Conservation (phyloP, 805 yeast genomes). For the Pichia thaimueangensis region DNA sequence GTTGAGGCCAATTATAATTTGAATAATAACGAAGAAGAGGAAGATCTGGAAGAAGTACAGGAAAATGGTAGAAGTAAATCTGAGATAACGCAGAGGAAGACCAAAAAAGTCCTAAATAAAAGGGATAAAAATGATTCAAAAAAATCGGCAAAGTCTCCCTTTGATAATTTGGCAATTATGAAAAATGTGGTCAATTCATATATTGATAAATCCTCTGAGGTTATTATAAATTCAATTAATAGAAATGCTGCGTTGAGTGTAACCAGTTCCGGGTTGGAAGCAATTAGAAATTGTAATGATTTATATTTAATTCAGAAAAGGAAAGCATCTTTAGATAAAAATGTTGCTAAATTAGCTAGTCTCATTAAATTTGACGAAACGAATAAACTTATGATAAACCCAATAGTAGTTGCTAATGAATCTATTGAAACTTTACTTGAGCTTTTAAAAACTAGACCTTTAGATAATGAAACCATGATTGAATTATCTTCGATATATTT, state of each 20-base stretch:
- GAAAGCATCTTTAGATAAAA: slow-evolving; percentile 4
- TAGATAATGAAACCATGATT: slow-evolving; percentile 73
- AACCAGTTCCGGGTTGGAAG: slow-evolving; percentile 5
- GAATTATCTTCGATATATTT: slow-evolving; percentile 67
- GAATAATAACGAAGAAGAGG: slow-evolving; percentile 1
- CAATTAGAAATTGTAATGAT: slow-evolving; percentile 4
- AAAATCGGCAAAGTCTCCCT: neutral
- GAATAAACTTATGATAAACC: slow-evolving; percentile 3
- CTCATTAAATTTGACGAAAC: neutral
- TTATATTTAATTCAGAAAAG: slow-evolving; percentile 5
- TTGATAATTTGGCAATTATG: slow-evolving; percentile 3
- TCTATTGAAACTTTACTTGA: slow-evolving; percentile 19
- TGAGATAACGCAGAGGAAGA: too few relatives aligned
- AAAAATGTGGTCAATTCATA: slow-evolving; percentile 7
- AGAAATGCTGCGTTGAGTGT: slow-evolving; percentile 8
- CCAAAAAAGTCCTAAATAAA: neutral
- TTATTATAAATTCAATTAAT: slow-evolving; percentile 10
- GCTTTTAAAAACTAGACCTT: slow-evolving; percentile 58
- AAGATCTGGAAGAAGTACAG: neutral
- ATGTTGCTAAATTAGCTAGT: neutral
- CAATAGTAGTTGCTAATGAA: slow-evolving; percentile 4
- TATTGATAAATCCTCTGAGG: slow-evolving; percentile 10
- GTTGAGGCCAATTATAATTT: neutral
- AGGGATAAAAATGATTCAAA: neutral
- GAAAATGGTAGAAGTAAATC: neutral